Base-by-base conservation (phyloP, 2,329 filamentous ascomycete genomes). In the Aspergillus pseudoterreus region DNA sequence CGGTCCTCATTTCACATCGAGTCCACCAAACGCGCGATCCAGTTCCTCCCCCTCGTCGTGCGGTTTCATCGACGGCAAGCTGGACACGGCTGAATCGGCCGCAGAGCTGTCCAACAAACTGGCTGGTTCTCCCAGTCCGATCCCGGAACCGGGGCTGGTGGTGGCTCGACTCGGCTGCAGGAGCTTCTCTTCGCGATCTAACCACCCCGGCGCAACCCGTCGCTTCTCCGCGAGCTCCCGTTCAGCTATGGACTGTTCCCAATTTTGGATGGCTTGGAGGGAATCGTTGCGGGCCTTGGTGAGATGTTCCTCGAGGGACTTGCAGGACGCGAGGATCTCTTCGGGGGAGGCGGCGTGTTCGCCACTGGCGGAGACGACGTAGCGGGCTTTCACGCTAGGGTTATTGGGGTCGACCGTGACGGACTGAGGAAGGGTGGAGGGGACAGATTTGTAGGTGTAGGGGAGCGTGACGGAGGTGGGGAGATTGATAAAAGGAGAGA, bases 371-470 rank as follows among this genome's bases (percentile, higher is more conserved):
- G 91, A 92, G 48, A 88, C 77, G 19, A 97, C 85, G 71, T 95
- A 96, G 57, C 81, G 27, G 78, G 79, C 59, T 82, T 86, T 65
- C 51, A 61, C 62, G 47, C 74, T 67, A 15, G 69, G 62, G 58
- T 76, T 68, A 52, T 63, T 70, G 41, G 71, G 69, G 52, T 81
- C 75, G 52, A 80, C 79, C 6, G 84, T 81, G 32, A 83, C 79
- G 1, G 88, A 88, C 1, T 84, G 84, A 0, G 94, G 92, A 0
- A 97, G 82, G 2, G 90, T 88, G 1, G 90, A 92, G 0, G 92
- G 90, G 66, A 97, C 86, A 10, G 85, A 82, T 68, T 92, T 92
- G 81, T 96, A 97, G 61, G 90, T 95, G 77, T 97, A 97, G 21
- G 94, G 92, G 6, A 99, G 83, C 0, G 92, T 96, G 17, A 92